These are phyloP conservation scores for Trifolium dubium DNA, from an alignment of 306 rosid species.

Conservation along the genomic window DNA sequence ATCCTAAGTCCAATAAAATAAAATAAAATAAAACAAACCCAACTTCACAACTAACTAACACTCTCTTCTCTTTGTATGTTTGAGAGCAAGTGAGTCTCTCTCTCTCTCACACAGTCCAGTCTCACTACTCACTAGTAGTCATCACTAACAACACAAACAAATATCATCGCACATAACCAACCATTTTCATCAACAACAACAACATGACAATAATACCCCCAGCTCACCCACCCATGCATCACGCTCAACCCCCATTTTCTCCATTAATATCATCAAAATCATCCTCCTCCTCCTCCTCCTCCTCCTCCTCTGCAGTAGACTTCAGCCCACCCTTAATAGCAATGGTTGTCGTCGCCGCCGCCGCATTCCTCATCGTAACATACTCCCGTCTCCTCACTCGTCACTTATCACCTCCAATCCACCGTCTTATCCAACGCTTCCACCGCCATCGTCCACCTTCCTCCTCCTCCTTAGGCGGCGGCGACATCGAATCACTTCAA, in stretches of 20 bases:
- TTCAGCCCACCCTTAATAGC: conserved; percentile 90
- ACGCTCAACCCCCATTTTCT: not conserved
- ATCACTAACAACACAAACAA: too few relatives aligned
- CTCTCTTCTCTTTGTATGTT: too few relatives aligned
- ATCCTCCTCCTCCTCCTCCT: conserved; percentile 61
- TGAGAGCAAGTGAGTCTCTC: too few relatives aligned
- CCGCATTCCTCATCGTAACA: conserved; percentile 82
- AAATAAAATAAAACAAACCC: too few relatives aligned
- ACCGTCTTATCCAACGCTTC: conserved; percentile 52
- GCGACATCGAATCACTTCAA: conserved; percentile 76
- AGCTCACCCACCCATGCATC: conserved; percentile 11
- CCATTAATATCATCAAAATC: not conserved
- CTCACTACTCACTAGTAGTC: too few relatives aligned
- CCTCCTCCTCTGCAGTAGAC: conserved; percentile 71
- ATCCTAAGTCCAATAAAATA: too few relatives aligned
- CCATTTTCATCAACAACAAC: not conserved
- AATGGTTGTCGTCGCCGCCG: conserved; percentile 84
- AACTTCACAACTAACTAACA: too few relatives aligned
- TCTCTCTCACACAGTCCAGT: too few relatives aligned
- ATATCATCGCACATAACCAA: too few relatives aligned
- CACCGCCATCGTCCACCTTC: conserved; percentile 57
- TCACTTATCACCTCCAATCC: conserved; percentile 67
- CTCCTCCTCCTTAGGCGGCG: conserved; percentile 39
- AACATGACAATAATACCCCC: not conserved
- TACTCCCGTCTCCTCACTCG: conserved; percentile 89